These are phyloP conservation scores for Podaxis carcinomalis DNA, from an alignment of 768 basidiomycete genomes.

Conservation along the genomic window DNA sequence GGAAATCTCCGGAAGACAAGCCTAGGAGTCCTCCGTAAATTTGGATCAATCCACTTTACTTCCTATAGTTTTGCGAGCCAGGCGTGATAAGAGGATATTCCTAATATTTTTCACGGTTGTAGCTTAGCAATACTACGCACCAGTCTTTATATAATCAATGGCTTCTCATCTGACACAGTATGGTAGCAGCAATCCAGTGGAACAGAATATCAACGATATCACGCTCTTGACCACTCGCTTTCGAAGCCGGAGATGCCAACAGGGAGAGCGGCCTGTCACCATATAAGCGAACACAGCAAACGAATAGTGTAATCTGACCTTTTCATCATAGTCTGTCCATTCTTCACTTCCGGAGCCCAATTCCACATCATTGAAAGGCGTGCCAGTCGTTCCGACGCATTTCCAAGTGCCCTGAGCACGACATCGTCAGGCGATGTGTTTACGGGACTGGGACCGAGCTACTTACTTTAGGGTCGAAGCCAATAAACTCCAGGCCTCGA, in stretches of 20 bases:
- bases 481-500: constrained; percentile 78
- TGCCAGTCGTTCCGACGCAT: constrained; percentile 58
- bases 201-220: constrained; percentile 9
- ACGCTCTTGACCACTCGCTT: constrained; percentile 66
- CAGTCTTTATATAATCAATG: neutral
- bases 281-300: neutral
- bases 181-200: neutral
- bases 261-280: constrained; percentile 48
- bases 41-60: neutral
- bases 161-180: too few species aligned
- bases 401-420: constrained; percentile 67
- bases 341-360: constrained; percentile 46
- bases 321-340: constrained; percentile 93
- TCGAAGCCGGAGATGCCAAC: constrained; percentile 69
- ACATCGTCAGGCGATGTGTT: neutral
- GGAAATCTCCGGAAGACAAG: constrained; percentile 25
- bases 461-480: constrained; percentile 69
- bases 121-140: neutral
- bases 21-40: neutral
- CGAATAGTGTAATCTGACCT: constrained; percentile 40
- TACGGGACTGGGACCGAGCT: neutral
- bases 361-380: constrained; percentile 62
- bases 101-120: neutral
- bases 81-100: neutral
- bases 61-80: too few species aligned